phyloP scores from a whole-genome alignment of 176 grass and related monocot genomes.

The Aegilops longissima region DNA sequence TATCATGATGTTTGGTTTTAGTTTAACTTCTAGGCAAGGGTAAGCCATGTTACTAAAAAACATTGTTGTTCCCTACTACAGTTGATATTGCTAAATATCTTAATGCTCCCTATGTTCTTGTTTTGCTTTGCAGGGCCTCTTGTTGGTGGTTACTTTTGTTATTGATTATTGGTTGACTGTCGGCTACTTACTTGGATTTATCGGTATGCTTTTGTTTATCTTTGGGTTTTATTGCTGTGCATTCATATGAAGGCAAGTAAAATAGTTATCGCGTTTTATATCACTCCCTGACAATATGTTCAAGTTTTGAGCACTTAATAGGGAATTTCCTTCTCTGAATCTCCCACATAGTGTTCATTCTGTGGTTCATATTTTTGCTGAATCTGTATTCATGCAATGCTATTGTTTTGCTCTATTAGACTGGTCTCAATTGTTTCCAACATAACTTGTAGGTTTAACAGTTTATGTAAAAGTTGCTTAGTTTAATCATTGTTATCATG shows the following conservation, averaged over 20 bases:
- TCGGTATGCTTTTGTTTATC: constrained; percentile 59
- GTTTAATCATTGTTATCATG: constrained; percentile 15
- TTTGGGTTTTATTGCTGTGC: not conserved
- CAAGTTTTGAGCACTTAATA: not conserved
- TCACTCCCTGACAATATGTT: not conserved
- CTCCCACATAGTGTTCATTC: not conserved
- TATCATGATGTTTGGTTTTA: constrained; percentile 5
- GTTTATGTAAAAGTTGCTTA: not conserved
- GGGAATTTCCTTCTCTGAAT: constrained; percentile 5
- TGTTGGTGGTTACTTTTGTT: constrained; percentile 72
- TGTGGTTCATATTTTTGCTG: not conserved
- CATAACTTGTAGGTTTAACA: not conserved
- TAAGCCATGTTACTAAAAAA: not conserved
- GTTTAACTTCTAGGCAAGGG: not conserved
- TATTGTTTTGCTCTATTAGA: not conserved
- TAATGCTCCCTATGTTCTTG: not conserved
- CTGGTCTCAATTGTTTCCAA: not conserved
- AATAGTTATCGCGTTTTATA: not conserved
- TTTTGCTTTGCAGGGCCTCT: constrained; percentile 57
- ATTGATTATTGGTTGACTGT: constrained; percentile 73
- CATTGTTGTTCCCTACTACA: not conserved
- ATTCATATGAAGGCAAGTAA: not conserved
- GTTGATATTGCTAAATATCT: not conserved
- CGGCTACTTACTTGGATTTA: constrained; percentile 74
- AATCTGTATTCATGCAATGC: constrained; percentile 1